These are phyloP conservation scores for Phylloporus sp. DNA, from an alignment of 1,284 basidiomycete genomes.

Conservation along the genomic window DNA sequence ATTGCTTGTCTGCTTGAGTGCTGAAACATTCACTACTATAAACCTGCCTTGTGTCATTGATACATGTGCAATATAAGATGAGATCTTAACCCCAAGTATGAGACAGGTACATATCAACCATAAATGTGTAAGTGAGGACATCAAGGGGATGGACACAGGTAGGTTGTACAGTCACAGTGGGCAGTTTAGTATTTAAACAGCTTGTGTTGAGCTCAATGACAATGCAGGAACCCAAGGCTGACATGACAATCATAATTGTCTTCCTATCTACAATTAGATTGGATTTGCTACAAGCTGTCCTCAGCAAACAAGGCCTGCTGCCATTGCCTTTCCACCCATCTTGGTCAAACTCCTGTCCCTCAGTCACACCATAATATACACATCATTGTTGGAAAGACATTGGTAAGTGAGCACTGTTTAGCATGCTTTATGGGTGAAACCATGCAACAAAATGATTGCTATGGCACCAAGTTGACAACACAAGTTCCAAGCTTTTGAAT, in stretches of 20 bases:
- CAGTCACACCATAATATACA: slow-evolving; percentile 51
- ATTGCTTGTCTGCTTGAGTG: too few species aligned
- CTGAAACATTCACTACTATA: too few species aligned
- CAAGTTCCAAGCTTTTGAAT: slow-evolving; percentile 65
- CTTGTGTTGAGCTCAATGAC: too few species aligned
- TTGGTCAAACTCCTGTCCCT: slow-evolving; percentile 74
- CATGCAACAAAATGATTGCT: slow-evolving; percentile 69
- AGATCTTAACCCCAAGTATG: too few species aligned
- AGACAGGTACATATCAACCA: too few species aligned
- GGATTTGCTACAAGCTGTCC: slow-evolving; percentile 72
- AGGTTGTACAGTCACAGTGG: too few species aligned
- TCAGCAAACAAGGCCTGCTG: slow-evolving; percentile 84
- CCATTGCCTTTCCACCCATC: slow-evolving; percentile 76
- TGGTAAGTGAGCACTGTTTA: slow-evolving; percentile 70
- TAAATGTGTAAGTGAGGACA: too few species aligned
- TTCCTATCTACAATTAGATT: slow-evolving; percentile 39
- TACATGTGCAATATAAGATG: too few species aligned
- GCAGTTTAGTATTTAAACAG: too few species aligned
- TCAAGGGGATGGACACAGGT: too few species aligned
- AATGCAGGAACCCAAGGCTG: too few species aligned
- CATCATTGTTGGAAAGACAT: slow-evolving; percentile 63
- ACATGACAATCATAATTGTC: slow-evolving; percentile 39
- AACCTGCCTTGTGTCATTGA: too few species aligned
- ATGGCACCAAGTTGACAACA: slow-evolving; percentile 83
- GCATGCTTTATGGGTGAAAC: slow-evolving; percentile 66